Base-by-base conservation (phyloP, 148 eudicot genomes). In the Vaccinium vitisidaea region DNA sequence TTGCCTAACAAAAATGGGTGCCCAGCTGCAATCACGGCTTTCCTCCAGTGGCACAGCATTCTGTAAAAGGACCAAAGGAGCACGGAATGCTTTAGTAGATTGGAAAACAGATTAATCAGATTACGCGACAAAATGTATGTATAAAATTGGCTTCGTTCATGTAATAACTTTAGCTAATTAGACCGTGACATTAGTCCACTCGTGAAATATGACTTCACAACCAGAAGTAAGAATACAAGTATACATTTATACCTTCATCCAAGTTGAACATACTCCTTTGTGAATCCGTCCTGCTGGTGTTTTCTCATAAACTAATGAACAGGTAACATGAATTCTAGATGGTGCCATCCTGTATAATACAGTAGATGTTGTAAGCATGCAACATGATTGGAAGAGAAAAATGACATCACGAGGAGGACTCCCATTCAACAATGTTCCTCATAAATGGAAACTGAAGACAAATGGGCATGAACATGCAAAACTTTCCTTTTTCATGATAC, bases 241-340 rank as follows among this genome's bases (percentile, higher is more conserved):
- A 49, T 9, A 36, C 16, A 70, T 2, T 5, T 82, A 59, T 89
- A 97, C 98, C 99, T 95, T 97, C 95, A 97, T 97, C 98, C 99
- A 97, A 87, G 98, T 97, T 83, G 99, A 97, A 80, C 98, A 97
- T 56, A 97, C 84, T 87, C 99, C 99, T 88, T 95, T 95, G 86
- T 97, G 98, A 89, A 97, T 88, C 84, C 98, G 83, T 59, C 99
- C 99, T 9, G 94, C 88, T 8, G 96, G 98, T 75, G 94, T 93
- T 88, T 89, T 91, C 80, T 95, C 99, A 79, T 90, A 87, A 61
- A 97, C 99, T 85, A 97, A 86, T 36, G 99, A 93, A 90, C 98
- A 93, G 76, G 99, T 97, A 39, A 95, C 98, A 88, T 97, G 99
- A 88, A 97, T 94, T 90, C 96, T 94, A 70, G 93, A 80, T 19